Evolutionary conservation across 2,329 filamentous ascomycete species (phyloP), one percentile per base, ranked within the genome.

Genomic region (Sphaerostilbella broomeana): DNA sequence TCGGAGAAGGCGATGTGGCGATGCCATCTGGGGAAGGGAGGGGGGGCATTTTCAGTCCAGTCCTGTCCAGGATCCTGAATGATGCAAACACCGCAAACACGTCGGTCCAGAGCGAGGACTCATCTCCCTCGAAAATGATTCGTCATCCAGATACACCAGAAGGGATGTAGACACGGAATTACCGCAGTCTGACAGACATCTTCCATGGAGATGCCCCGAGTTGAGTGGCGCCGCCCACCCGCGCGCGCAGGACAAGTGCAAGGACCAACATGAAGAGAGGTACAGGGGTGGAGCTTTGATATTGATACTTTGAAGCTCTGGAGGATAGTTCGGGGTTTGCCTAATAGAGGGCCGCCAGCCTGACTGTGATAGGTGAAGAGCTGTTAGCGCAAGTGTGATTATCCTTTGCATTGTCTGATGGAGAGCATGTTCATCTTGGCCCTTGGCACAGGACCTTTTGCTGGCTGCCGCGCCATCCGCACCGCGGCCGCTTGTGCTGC

Each of bases 201-300:
- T 24, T 25, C 29, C 24, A 38, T 34, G 34, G 11, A 21, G 32
- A 24, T 42, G 40, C 20, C 16, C 40, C 29, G 32, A 18, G 28
- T 21, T 32, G 18, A 22, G 16, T 30, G 40, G 34, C 34, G 34
- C 39, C 40, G 28, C 40, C 29, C 40, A 35, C 35, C 12, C 10
- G 34, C 29, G 15, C 20, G 24, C n/a, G 28, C 28, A 4, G 34
- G 36, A 26, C 27, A n/a, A 33, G 29, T 17, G n/a, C 12, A 17
- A 38, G 34, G 40, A 29, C 40, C 40, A 42, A 38, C 40, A 33
- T 28, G 34, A 38, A 12, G 31, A 22, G 20, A 34, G 16, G 11
- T 21, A 12, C 19, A 11, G 12, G 3, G 13, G 16, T 26, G 34
- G 30, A 20, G 30, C 30, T 21, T 16, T 21, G n/a, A 12, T 19